Evolutionary conservation across 176 grass and related monocot genomes (phyloP).

Genomic region (Oryza punctata): DNA sequence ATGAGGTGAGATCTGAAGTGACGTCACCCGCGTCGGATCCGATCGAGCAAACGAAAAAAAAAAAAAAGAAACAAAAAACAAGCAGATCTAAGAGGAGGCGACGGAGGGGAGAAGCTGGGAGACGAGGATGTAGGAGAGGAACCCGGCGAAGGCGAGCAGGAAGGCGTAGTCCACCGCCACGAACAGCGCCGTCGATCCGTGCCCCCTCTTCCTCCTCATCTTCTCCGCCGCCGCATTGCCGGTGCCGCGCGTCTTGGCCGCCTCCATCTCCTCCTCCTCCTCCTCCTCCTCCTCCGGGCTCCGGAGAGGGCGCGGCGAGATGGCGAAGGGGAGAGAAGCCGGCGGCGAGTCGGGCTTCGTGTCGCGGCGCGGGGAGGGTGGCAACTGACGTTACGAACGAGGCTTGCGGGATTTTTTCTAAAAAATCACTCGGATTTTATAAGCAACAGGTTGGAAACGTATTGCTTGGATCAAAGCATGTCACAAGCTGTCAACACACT

Average conservation of each 20-base stretch:
- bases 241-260: conserved; percentile 4
- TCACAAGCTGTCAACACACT: too few relatives aligned
- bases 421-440: too few relatives aligned
- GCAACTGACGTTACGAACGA: too few relatives aligned
- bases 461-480: too few relatives aligned
- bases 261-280: conserved; percentile 13
- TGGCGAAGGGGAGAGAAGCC: background rate
- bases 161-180: conserved; percentile 82
- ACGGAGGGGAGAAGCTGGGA: conserved; percentile 53
- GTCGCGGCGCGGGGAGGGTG: too few relatives aligned
- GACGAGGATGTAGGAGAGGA: conserved; percentile 82
- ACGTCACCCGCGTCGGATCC: background rate
- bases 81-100: conserved; percentile 21
- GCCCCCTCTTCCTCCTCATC: conserved; percentile 31
- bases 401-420: too few relatives aligned
- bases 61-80: background rate
- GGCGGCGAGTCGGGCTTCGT: too few relatives aligned
- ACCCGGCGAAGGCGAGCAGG: conserved; percentile 76
- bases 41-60: background rate
- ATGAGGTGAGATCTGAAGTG: background rate
- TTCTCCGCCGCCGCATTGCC: background rate
- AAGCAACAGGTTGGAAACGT: too few relatives aligned
- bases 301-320: background rate
- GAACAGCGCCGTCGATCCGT: conserved; percentile 81
- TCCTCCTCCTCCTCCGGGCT: conserved; percentile 13